Percentiles rank a stretch among this genome's conserved stretches.
These are phyloP conservation scores for Cornus florida DNA, from an alignment of 148 eudicot genomes.

Conservation along the genomic window DNA sequence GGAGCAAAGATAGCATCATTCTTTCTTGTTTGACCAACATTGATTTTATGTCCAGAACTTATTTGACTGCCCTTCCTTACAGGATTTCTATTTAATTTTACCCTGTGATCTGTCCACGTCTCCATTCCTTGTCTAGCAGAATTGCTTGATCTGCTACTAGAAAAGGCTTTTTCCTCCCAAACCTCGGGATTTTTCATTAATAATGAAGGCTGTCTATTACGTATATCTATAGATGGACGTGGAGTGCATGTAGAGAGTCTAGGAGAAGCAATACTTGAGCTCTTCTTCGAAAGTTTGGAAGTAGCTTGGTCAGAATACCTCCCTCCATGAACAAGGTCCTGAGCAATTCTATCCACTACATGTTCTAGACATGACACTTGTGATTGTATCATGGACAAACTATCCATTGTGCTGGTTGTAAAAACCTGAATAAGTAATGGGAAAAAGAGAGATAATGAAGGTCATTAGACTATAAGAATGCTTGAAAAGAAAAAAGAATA, in stretches of 20 bases:
- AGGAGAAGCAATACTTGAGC: slow-evolving; percentile 54
- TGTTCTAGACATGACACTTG: slow-evolving; percentile 73
- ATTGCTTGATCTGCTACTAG: slow-evolving; percentile 38
- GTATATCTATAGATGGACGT: slow-evolving; percentile 56
- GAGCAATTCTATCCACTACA: slow-evolving; percentile 54
- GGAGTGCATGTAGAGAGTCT: slow-evolving; percentile 66
- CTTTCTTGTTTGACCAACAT: slow-evolving; percentile 33
- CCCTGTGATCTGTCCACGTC: slow-evolving; percentile 37
- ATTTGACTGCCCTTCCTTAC: slow-evolving; percentile 27
- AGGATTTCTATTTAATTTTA: slow-evolving; percentile 41
- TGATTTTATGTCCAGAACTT: slow-evolving; percentile 28
- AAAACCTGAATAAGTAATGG: slow-evolving; percentile 48
- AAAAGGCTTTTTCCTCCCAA: slow-evolving; percentile 42
- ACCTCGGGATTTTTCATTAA: slow-evolving; percentile 31
- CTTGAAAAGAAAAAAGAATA: neutral
- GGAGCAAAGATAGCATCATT: slow-evolving; percentile 24
- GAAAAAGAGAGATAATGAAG: neutral
- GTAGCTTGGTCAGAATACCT: slow-evolving; percentile 36
- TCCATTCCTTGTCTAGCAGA: slow-evolving; percentile 30
- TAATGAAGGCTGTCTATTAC: slow-evolving; percentile 35
- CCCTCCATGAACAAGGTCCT: slow-evolving; percentile 45
- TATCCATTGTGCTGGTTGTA: slow-evolving; percentile 55
- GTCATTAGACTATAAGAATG: neutral
- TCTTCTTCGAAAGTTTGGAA: slow-evolving; percentile 40
- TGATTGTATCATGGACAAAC: slow-evolving; percentile 58